phyloP scores from a whole-genome alignment of 495 filamentous ascomycete species.

The Penicillium taxi region DNA sequence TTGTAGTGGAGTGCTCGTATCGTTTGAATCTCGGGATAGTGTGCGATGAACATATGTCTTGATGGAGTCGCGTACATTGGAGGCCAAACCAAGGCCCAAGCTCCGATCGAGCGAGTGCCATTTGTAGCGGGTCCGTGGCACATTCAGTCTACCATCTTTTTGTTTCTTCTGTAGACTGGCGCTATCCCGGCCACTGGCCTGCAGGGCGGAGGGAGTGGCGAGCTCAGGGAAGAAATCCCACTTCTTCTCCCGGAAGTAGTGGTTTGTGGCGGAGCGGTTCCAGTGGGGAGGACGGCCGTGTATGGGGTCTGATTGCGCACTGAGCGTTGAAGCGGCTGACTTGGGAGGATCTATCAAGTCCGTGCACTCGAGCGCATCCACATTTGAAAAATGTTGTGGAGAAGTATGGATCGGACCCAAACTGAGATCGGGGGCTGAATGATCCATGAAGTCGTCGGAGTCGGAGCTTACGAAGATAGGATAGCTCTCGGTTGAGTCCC shows the following conservation, averaged over 20 bases:
- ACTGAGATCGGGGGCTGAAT: slow-evolving; percentile 11
- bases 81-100: slow-evolving; percentile 14
- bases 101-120: slow-evolving; percentile 23
- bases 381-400: slow-evolving; percentile 10
- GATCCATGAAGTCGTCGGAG: slow-evolving; percentile 26
- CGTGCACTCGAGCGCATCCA: slow-evolving; percentile 8
- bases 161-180: slow-evolving; percentile 9
- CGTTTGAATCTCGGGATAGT: slow-evolving; percentile 21
- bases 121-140: slow-evolving; percentile 15
- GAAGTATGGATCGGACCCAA: slow-evolving; percentile 6
- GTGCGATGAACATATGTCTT: slow-evolving; percentile 31
- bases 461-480: slow-evolving; percentile 34
- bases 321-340: neutral
- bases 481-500: slow-evolving; percentile 25
- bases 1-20: slow-evolving; percentile 17
- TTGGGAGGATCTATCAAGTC: neutral
- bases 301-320: neutral
- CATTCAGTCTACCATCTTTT: slow-evolving; percentile 22
- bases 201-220: slow-evolving; percentile 24
- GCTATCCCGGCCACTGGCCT: slow-evolving; percentile 11
- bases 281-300: slow-evolving; percentile 21
- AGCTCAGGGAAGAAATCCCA: slow-evolving; percentile 45
- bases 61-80: slow-evolving; percentile 31
- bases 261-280: slow-evolving; percentile 23
- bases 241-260: slow-evolving; percentile 44